A percentile compares a stretch with the other conserved stretches of the same genome.
phyloP scores from a whole-genome alignment of 345 rosid genomes.

The Hypericum perforatum region DNA sequence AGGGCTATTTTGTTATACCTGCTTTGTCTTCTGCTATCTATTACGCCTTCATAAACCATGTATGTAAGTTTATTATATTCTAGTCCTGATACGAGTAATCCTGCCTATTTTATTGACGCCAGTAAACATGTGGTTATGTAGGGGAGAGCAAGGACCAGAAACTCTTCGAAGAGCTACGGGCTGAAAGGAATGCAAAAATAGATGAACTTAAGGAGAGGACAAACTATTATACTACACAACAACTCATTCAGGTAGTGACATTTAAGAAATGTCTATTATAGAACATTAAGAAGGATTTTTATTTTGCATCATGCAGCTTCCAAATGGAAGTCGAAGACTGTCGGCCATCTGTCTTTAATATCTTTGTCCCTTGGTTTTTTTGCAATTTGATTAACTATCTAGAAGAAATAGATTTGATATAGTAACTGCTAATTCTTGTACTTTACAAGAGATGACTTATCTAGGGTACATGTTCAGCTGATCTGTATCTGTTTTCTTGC shows the following conservation, averaged over 20 bases:
- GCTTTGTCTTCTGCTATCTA: slow-evolving; percentile 38
- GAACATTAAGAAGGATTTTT: too few relatives aligned
- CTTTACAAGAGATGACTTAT: too few relatives aligned
- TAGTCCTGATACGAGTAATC: neutral
- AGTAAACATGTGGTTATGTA: slow-evolving; percentile 10
- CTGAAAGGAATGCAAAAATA: slow-evolving; percentile 85
- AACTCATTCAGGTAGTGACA: slow-evolving; percentile 75
- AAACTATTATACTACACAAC: too few relatives aligned
- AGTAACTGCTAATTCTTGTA: too few relatives aligned
- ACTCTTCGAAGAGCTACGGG: slow-evolving; percentile 67
- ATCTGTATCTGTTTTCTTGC: too few relatives aligned
- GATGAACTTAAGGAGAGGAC: too few relatives aligned
- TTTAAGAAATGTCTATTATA: neutral
- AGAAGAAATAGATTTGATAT: too few relatives aligned
- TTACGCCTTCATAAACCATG: slow-evolving; percentile 38
- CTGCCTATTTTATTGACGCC: neutral
- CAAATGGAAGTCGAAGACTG: neutral
- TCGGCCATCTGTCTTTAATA: too few relatives aligned
- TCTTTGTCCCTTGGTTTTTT: too few relatives aligned
- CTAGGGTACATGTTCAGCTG: too few relatives aligned
- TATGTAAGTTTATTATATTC: slow-evolving; percentile 36
- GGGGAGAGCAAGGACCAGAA: slow-evolving; percentile 83
- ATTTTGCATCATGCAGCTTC: neutral
- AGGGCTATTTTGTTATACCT: too few relatives aligned
- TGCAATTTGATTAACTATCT: too few relatives aligned